These are phyloP conservation scores for Ogataea degrootiae DNA, from an alignment of 805 yeast genomes.

Conservation along the genomic window DNA sequence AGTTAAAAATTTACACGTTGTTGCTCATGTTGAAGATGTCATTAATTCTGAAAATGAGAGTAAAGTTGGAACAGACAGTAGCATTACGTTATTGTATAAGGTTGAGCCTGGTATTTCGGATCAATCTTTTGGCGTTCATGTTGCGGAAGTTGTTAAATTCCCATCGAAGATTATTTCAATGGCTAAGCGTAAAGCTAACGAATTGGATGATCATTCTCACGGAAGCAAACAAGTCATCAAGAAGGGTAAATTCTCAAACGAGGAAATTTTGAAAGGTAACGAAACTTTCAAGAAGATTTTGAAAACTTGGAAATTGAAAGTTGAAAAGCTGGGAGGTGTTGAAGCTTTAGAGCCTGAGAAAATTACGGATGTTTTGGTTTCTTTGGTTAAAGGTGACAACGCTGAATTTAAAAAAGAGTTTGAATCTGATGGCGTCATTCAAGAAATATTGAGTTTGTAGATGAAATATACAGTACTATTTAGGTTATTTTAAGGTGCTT, in stretches of 20 bases:
- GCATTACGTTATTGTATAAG: conserved; percentile 82
- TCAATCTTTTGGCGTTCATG: conserved; percentile 96
- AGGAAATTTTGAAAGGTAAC: conserved; percentile 54
- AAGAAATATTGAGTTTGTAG: conserved; percentile 15
- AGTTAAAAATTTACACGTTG: conserved; percentile 85
- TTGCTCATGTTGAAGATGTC: conserved; percentile 72
- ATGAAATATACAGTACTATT: not conserved
- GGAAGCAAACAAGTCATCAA: conserved; percentile 36
- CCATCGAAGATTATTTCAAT: conserved; percentile 85
- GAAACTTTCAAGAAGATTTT: conserved; percentile 44
- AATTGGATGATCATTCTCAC: conserved; percentile 61
- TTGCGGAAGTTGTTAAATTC: conserved; percentile 92
- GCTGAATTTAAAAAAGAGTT: conserved; percentile 11
- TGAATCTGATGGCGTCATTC: conserved; percentile 14
- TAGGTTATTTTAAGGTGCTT: not conserved
- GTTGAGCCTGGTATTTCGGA: conserved; percentile 97
- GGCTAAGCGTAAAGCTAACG: conserved; percentile 94
- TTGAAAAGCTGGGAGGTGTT: conserved; percentile 41
- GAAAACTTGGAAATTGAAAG: conserved; percentile 48
- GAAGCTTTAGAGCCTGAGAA: conserved; percentile 37
- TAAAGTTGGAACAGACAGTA: conserved; percentile 42
- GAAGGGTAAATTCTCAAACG: conserved; percentile 44
- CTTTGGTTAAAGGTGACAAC: conserved; percentile 26
- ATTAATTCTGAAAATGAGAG: conserved; percentile 19
- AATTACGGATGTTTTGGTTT: conserved; percentile 35